Evolutionary conservation across 805 yeast genomes (phyloP).

Genomic region (Ogataea pilisensis): DNA sequence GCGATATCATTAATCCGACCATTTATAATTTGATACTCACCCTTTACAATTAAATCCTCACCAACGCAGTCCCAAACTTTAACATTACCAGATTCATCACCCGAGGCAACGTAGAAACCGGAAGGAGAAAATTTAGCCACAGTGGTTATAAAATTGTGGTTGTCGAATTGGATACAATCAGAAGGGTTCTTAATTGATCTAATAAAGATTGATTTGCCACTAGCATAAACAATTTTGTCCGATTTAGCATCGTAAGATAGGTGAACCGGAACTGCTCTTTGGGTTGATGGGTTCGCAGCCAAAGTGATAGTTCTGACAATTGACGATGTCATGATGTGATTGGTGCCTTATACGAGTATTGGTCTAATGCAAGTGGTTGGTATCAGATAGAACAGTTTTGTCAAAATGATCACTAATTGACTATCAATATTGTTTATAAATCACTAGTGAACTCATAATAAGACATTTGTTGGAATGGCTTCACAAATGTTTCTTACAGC

Average conservation of each 20-base stretch:
- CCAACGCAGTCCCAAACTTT: constrained; percentile 78
- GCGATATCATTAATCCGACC: constrained; percentile 80
- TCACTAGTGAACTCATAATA: no score
- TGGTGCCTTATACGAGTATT: no score
- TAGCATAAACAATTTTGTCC: constrained; percentile 72
- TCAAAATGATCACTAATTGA: no score
- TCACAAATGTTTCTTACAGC: no score
- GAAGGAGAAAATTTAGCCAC: constrained; percentile 86
- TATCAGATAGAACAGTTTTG: no score
- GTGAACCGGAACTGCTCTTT: constrained; percentile 64
- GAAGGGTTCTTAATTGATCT: constrained; percentile 57
- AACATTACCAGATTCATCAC: constrained; percentile 86
- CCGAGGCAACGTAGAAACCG: constrained; percentile 87
- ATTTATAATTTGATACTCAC: constrained; percentile 68
- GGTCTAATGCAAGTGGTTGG: no score
- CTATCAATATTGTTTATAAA: no score
- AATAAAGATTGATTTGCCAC: constrained; percentile 75
- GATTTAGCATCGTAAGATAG: constrained; percentile 69
- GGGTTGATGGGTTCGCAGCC: constrained; percentile 81
- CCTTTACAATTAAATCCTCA: constrained; percentile 58
- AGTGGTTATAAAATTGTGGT: constrained; percentile 68
- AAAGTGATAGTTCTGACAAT: constrained; percentile 30
- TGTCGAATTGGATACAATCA: constrained; percentile 60
- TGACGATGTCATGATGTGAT: constrained; percentile 13
- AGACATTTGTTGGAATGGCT: no score